Evolutionary conservation across 2,329 filamentous ascomycete species (phyloP), one percentile per base, ranked within the genome.

Genomic region (Mycosphaerella sp.): DNA sequence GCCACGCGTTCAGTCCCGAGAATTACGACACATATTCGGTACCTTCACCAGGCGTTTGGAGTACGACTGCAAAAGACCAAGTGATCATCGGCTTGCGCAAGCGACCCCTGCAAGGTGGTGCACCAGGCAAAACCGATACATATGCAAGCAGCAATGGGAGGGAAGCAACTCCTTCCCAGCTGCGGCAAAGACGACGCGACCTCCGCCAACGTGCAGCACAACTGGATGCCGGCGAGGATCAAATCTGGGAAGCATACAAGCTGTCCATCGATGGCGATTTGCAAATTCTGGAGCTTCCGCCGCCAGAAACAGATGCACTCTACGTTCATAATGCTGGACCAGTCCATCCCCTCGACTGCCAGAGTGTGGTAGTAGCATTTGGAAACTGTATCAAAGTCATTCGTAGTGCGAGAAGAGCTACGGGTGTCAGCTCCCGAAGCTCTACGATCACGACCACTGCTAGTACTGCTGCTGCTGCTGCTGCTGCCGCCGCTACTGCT

Each of bases 361-460:
- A 78, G 44, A 85, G 83, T 48, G 76, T 88, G 2, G 87, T 82
- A 0, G 78, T 91, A 31, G 85, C 80, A 0, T 82, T 90, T 55
- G 87, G 86, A 10, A 87, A 89, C 60, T 76, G 81, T 1, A 76
- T 90, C 63, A 90, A 89, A 70, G 73, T 90, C 48, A 78, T 90
- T 26, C 54, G 57, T 21, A 56, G 34, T 38, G 60, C 62, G 10
- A 51, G 61, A 47, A 53, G 59, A 21, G 56, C 55, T 12, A 53
- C 34, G 10, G 10, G 10, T n/a, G 12, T 50, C 0, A 45, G 56
- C 7, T 53, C 48, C 9, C 48, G 54, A 32, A 32, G 58, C 21
- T 54, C 58, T 7, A 50, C 53, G 2, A 42, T 48, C 14, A 53
- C 51, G 6, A 11, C 34, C 12, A 7, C 10, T 38, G 34, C 6